Base-by-base conservation (phyloP, 495 filamentous ascomycete species). In the Aspergillus diversus region DNA sequence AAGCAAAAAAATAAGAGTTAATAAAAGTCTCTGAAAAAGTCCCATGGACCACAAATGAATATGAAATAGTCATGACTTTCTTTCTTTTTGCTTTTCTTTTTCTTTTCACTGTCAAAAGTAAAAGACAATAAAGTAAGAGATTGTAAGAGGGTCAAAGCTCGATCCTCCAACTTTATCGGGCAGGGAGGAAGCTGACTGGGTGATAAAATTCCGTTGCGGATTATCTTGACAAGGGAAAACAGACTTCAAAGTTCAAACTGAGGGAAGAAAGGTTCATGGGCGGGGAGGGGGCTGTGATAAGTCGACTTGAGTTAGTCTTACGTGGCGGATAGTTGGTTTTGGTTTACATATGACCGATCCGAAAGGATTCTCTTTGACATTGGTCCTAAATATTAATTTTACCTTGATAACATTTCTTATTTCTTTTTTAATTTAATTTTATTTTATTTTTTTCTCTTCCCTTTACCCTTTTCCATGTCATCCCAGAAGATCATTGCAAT, bases 91-190 rank as follows among this genome's bases (percentile, higher is more conserved):
- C n/a, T 43, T 15, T 43, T 11, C 39, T 43, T 39, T 43, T 11
- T 13, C 39, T 11, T 15, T 15, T 15, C 39, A 50, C 7, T 50
- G 15, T 50, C 5, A 50, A 50, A 50, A 50, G 47, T 7, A 27
- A 50, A 50, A 50, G 16, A 21, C 16, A 27, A 27, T n/a, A 50
- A 50, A 17, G 5, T 9, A 50, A 50, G 21, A 50, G 27, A 21
- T 21, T 4, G 46, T 17, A 50, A 50, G 16, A 50, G 16, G 63
- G 64, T 55, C 59, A 62, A 59, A 66, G 64, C 64, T 66, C 64
- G 50, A 66, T 62, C 64, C 63, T 64, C 55, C 47, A 66, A 66
- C 64, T 66, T 66, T 66, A 66, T 66, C 64, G 56, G 61, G 59
- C 59, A 46, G 15, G 8, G 37, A 42, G 54, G n/a, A 62, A 59